phyloP scores from a whole-genome alignment of 2,329 filamentous ascomycete species.

The Fusarium sp. region DNA sequence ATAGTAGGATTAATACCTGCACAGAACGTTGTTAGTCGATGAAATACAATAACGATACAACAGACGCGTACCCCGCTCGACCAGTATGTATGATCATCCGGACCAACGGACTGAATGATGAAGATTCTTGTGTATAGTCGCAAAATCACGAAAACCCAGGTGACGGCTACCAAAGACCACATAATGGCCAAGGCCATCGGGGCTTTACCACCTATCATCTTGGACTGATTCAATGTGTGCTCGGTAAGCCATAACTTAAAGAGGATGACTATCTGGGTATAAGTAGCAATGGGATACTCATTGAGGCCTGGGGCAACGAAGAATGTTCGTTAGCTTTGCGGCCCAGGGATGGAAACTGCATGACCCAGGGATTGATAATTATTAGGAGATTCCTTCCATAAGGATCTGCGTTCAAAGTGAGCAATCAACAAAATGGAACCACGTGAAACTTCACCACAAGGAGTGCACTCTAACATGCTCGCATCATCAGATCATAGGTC shows the following conservation, averaged over 20 bases:
- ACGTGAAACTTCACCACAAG: too few species aligned
- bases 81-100: conserved; percentile 50
- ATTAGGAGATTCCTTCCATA: too few species aligned
- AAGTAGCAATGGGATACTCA: background rate
- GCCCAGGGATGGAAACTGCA: too few species aligned
- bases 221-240: background rate
- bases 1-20: conserved; percentile 45
- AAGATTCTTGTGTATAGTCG: conserved; percentile 52
- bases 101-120: conserved; percentile 43
- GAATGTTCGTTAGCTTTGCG: too few species aligned
- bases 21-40: background rate
- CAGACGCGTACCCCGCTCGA: conserved; percentile 4
- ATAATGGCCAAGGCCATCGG: conserved; percentile 42
- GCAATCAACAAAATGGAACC: too few species aligned
- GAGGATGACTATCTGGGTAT: background rate
- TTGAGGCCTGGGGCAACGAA: too few species aligned
- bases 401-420: too few species aligned
- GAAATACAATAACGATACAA: background rate
- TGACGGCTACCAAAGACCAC: conserved; percentile 41
- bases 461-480: too few species aligned
- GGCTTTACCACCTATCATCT: conserved; percentile 36
- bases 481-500: too few species aligned
- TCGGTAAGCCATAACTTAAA: background rate
- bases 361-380: too few species aligned
- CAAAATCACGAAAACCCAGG: conserved; percentile 48